Evolutionary conservation across 2,329 filamentous ascomycete genomes (phyloP).

Genomic region (Pseudogymnoascus destructans): DNA sequence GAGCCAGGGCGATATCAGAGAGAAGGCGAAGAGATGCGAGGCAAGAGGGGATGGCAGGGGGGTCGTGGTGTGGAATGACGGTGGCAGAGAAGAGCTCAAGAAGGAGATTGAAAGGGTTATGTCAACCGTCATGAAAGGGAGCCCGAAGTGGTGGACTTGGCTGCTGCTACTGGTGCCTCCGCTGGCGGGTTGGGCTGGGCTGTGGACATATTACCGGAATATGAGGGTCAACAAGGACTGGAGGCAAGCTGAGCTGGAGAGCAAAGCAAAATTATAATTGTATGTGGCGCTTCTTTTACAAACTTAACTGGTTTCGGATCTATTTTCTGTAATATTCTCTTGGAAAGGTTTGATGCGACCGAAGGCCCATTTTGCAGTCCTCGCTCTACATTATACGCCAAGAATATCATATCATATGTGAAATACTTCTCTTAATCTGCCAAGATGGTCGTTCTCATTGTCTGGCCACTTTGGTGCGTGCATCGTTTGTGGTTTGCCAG

Average conservation of each 20-base stretch:
- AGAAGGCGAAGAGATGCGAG: constrained; percentile 67
- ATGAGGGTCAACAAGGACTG: constrained; percentile 56
- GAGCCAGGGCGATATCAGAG: constrained; percentile 74
- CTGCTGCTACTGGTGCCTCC: constrained; percentile 58
- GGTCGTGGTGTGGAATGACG: constrained; percentile 85
- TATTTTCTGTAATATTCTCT: not conserved
- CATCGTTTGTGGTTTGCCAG: not conserved
- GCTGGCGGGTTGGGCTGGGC: constrained; percentile 52
- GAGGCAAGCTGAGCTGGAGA: constrained; percentile 44
- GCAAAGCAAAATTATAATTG: constrained; percentile 44
- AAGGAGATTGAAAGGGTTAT: constrained; percentile 55
- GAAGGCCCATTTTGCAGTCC: no score
- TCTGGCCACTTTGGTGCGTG: not conserved
- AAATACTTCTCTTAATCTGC: not conserved
- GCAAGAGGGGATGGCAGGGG: constrained; percentile 52
- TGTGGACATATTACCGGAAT: constrained; percentile 64
- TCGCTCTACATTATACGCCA: not conserved
- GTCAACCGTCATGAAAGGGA: constrained; percentile 43
- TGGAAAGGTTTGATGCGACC: not conserved
- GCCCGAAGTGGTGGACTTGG: constrained; percentile 55
- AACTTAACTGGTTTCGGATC: not conserved
- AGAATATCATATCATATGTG: not conserved
- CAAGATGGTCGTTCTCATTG: not conserved
- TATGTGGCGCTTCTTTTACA: not conserved
- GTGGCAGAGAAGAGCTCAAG: constrained; percentile 55